Evolutionary conservation across 1,284 basidiomycete species (phyloP), one percentile per base, ranked within the genome.

Genomic region (Heterobasidion annosum): DNA sequence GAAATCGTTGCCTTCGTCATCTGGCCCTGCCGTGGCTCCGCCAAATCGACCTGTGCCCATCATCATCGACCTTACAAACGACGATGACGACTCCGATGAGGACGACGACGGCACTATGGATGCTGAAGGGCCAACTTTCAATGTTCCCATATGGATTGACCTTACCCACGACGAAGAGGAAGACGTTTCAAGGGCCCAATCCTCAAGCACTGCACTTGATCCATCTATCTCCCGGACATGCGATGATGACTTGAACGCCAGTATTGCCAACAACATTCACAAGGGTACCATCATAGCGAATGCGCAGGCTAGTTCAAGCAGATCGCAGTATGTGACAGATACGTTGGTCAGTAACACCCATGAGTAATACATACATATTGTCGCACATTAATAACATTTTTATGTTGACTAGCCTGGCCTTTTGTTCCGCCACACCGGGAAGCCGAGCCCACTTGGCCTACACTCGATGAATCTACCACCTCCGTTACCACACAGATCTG

Each of bases 21-120:
- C 46, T 47, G 12, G 16, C 16, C n/a, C n/a, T 12, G 12, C 37
- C 12, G 37, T n/a, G 37, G 37, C 12, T 40, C n/a, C 6, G 12
- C 37, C n/a, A 25, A 25, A 25, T 40, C 37, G 37, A 12, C 37
- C 10, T 25, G 48, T 37, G 32, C 34, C 59, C n/a, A 51, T 60
- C n/a, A 47, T 59, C 33, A 63, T 65, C 40, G 65, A 66, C 57
- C 60, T 66, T n/a, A 66, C 53, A 8, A 50, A 16, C n/a, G 53
- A 54, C n/a, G 48, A 50, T 9, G 44, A 34, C 18, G 44, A 47
- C 19, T 18, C 33, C 15, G 42, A 52, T 10, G 32, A 44, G 42
- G 12, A 15, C n/a, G 34, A 47, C 33, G 16, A 48, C 15, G 9
- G 43, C 5, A 19, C 13, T 7, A n/a, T 47, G 34, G 12, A 13